Evolutionary conservation across 2,329 filamentous ascomycete genomes (phyloP).

Genomic region (Cladophialophora chaetospira): DNA sequence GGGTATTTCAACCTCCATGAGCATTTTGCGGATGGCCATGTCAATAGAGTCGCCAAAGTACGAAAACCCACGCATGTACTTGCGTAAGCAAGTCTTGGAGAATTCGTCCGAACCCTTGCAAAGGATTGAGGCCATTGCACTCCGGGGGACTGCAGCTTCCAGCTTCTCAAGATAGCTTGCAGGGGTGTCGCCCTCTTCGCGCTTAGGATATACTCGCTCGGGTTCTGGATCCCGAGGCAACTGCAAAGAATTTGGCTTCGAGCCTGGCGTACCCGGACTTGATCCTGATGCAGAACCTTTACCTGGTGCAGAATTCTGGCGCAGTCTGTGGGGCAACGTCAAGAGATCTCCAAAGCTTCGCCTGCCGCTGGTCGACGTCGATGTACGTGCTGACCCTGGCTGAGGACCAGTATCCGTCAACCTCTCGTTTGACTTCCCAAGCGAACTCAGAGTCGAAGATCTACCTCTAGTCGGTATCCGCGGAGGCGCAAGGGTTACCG

Average conservation of each 20-base stretch:
- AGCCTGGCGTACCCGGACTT: slow-evolving; percentile 67
- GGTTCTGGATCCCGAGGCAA: slow-evolving; percentile 66
- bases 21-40: slow-evolving; percentile 91
- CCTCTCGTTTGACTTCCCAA: slow-evolving; percentile 67
- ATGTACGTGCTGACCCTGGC: slow-evolving; percentile 64
- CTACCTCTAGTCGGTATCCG: slow-evolving; percentile 68
- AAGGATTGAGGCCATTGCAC: slow-evolving; percentile 79
- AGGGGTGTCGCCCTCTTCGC: slow-evolving; percentile 84
- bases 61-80: slow-evolving; percentile 91
- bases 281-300: slow-evolving; percentile 65
- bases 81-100: slow-evolving; percentile 77
- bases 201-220: slow-evolving; percentile 69
- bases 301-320: slow-evolving; percentile 76
- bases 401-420: slow-evolving; percentile 63
- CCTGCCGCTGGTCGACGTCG: slow-evolving; percentile 79
- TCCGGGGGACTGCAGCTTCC: slow-evolving; percentile 76
- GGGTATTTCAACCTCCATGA: slow-evolving; percentile 94
- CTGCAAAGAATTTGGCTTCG: slow-evolving; percentile 82
- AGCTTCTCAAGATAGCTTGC: slow-evolving; percentile 84
- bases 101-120: slow-evolving; percentile 87
- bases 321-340: slow-evolving; percentile 70
- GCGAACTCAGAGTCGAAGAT: slow-evolving; percentile 86
- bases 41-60: slow-evolving; percentile 98
- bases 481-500: slow-evolving; percentile 61
- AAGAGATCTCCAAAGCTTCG: slow-evolving; percentile 93